Evolutionary conservation across 805 yeast genomes (phyloP).

Genomic region (Candida odintsovae): DNA sequence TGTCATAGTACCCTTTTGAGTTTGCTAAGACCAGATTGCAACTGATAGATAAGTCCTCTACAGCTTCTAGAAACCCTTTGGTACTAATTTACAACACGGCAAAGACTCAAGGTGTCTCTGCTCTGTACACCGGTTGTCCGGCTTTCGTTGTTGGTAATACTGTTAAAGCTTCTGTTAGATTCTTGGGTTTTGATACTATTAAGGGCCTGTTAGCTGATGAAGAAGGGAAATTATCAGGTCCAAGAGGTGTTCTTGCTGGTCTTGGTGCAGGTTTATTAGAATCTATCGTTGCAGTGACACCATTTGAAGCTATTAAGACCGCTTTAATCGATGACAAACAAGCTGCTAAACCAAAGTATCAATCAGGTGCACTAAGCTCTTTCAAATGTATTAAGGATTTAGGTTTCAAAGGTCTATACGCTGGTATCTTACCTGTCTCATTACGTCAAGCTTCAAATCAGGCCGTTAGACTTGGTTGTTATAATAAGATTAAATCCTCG

Average conservation of each 20-base stretch:
- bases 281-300: slow-evolving; percentile 90
- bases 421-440: slow-evolving; percentile 89
- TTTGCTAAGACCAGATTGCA: slow-evolving; percentile 94
- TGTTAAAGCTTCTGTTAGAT: slow-evolving; percentile 92
- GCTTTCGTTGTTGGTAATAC: slow-evolving; percentile 96
- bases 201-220: slow-evolving; percentile 72
- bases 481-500: slow-evolving; percentile 77
- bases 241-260: slow-evolving; percentile 94
- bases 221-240: slow-evolving; percentile 82
- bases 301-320: slow-evolving; percentile 94
- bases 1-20: slow-evolving; percentile 73
- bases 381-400: slow-evolving; percentile 63
- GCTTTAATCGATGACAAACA: slow-evolving; percentile 93
- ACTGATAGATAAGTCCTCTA: slow-evolving; percentile 60
- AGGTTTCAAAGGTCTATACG: slow-evolving; percentile 79
- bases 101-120: slow-evolving; percentile 66
- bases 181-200: slow-evolving; percentile 86
- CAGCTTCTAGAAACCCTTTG: slow-evolving; percentile 75
- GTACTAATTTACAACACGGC: slow-evolving; percentile 72
- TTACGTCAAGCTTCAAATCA: slow-evolving; percentile 94
- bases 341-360: slow-evolving; percentile 70
- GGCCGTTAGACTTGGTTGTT: slow-evolving; percentile 90
- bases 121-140: slow-evolving; percentile 93
- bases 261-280: slow-evolving; percentile 94
- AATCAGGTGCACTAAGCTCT: slow-evolving; percentile 39